These are phyloP conservation scores for Coemansia sp. DNA, from an alignment of 192 early-diverging fungal genomes.

Conservation along the genomic window DNA sequence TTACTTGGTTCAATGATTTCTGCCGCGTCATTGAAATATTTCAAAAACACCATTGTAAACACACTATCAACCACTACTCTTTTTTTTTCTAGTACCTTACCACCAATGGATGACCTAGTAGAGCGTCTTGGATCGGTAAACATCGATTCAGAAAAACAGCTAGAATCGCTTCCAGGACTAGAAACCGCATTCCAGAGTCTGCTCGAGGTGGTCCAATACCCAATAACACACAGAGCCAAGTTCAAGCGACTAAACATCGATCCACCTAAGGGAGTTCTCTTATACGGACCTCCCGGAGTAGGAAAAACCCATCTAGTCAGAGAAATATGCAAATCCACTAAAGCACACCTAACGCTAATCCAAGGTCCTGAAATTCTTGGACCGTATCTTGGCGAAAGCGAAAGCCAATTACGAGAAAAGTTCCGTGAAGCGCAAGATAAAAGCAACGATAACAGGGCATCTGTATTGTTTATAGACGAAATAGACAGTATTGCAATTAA, in stretches of 20 bases:
- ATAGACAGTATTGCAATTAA: constrained; percentile 62
- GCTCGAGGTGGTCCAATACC: constrained; percentile 76
- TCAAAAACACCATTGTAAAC: too few species aligned
- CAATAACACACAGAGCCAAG: constrained; percentile 63
- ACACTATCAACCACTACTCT: not conserved
- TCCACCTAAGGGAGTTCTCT: constrained; percentile 80
- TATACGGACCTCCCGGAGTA: constrained; percentile 93
- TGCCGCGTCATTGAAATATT: too few species aligned
- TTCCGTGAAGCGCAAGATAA: constrained; percentile 70
- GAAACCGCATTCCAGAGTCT: constrained; percentile 73
- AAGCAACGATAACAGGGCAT: constrained; percentile 33
- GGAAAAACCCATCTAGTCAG: constrained; percentile 90
- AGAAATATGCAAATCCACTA: constrained; percentile 62
- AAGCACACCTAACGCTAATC: constrained; percentile 68
- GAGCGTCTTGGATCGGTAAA: not conserved
- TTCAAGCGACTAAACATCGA: constrained; percentile 71
- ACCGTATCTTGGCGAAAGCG: constrained; percentile 84
- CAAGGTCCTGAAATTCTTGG: constrained; percentile 85
- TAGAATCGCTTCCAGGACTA: constrained; percentile 60
- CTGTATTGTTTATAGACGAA: constrained; percentile 97
- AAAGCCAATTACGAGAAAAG: constrained; percentile 67
- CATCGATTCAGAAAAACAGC: not conserved
- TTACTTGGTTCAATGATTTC: too few species aligned
- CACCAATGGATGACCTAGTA: not conserved
- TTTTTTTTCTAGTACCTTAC: not conserved